A percentile compares a stretch with the other conserved stretches of the same genome.
Evolutionary conservation across 208 protist genomes (phyloP).

Genomic region (Spongospora subterranea): DNA sequence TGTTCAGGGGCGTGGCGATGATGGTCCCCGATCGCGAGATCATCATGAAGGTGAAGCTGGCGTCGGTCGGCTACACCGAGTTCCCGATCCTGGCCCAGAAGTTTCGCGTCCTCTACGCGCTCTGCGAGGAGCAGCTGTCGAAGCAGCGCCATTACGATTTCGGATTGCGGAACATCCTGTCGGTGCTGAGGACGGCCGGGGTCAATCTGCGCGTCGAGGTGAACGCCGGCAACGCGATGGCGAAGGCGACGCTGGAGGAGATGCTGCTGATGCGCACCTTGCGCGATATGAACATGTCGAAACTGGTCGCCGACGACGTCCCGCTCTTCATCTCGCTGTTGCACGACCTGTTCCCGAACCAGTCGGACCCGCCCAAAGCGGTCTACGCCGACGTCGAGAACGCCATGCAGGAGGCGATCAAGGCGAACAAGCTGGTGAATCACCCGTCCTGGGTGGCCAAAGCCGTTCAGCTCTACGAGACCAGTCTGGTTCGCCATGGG

Average conservation of each 20-base stretch:
- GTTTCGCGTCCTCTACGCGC: slow-evolving; percentile 84
- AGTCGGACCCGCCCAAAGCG: slow-evolving; percentile 60
- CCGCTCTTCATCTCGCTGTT: slow-evolving; percentile 94
- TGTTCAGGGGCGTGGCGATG: slow-evolving; percentile 97
- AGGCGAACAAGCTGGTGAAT: slow-evolving; percentile 67
- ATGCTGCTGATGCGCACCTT: slow-evolving; percentile 92
- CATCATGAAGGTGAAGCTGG: slow-evolving; percentile 91
- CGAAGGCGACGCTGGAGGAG: slow-evolving; percentile 61
- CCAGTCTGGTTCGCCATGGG: slow-evolving; percentile 81
- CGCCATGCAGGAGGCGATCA: slow-evolving; percentile 67
- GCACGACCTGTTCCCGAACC: slow-evolving; percentile 83
- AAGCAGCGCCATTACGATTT: slow-evolving; percentile 93
- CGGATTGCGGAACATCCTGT: slow-evolving; percentile 93
- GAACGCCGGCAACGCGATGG: slow-evolving; percentile 50
- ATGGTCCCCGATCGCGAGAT: slow-evolving; percentile 97
- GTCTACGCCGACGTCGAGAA: slow-evolving; percentile 70
- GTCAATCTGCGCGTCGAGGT: slow-evolving; percentile 74
- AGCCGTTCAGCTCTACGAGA: slow-evolving; percentile 85
- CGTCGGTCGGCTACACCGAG: slow-evolving; percentile 79
- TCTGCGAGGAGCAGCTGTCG: slow-evolving; percentile 96
- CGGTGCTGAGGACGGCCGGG: slow-evolving; percentile 92
- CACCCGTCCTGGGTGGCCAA: slow-evolving; percentile 77
- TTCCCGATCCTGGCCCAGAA: slow-evolving; percentile 80
- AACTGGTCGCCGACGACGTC: slow-evolving; percentile 95
- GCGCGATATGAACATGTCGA: slow-evolving; percentile 96